These are phyloP conservation scores for Coemansia pectinata DNA, from an alignment of 192 early-diverging fungal genomes.

Conservation along the genomic window DNA sequence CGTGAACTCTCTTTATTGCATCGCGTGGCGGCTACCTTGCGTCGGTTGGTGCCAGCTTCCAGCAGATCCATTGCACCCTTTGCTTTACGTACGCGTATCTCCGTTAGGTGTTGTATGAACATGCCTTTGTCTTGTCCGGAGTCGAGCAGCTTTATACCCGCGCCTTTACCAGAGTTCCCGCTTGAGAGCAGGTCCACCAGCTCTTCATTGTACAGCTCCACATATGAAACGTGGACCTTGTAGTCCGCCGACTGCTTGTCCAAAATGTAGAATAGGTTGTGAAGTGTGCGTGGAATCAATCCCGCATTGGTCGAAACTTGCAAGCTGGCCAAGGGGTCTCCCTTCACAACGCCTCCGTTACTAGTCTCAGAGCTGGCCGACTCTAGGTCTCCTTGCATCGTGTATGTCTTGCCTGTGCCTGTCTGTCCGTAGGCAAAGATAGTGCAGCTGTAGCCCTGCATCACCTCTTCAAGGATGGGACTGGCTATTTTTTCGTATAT, in stretches of 20 bases:
- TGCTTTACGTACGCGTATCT: constrained; percentile 72
- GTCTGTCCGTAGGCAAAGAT: constrained; percentile 89
- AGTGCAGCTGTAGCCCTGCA: constrained; percentile 74
- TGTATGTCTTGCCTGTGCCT: constrained; percentile 94
- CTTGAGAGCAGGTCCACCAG: constrained; percentile 76
- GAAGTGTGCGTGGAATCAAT: constrained; percentile 87
- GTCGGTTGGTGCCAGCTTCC: constrained; percentile 69
- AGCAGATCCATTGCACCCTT: constrained; percentile 72
- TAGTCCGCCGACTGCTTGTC: constrained; percentile 72
- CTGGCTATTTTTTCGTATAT: constrained; percentile 77
- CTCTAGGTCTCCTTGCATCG: constrained; percentile 91
- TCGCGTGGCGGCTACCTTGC: constrained; percentile 81
- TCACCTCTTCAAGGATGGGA: constrained; percentile 83
- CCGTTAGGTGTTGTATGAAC: too few relatives aligned
- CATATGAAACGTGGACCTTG: constrained; percentile 80
- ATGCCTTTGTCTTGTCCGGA: too few relatives aligned
- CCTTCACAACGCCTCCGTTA: not conserved
- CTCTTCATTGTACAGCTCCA: constrained; percentile 97
- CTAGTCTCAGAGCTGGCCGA: constrained; percentile 13
- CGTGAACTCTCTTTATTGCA: constrained; percentile 92
- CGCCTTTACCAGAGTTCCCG: constrained; percentile 21
- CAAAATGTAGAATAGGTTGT: constrained; percentile 74
- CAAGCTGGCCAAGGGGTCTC: constrained; percentile 9
- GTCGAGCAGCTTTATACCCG: too few relatives aligned
- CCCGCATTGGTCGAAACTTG: constrained; percentile 62